These are phyloP conservation scores for Bolboschoenus planiculmis DNA, from an alignment of 176 grass and related monocot genomes.

Conservation along the genomic window DNA sequence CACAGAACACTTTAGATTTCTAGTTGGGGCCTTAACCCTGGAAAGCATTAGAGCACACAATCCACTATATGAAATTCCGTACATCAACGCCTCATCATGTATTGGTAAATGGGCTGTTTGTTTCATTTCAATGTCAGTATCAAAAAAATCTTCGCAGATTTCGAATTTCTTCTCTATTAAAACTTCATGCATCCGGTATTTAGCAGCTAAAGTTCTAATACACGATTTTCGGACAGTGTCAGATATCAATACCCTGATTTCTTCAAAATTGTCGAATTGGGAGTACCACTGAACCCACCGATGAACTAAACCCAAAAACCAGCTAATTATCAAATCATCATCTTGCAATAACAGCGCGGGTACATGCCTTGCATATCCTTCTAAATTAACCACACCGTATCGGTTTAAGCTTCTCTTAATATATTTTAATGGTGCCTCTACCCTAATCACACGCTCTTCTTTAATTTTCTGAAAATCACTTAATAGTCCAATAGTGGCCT, in stretches of 20 bases:
- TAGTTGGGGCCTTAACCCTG: constrained; percentile 61
- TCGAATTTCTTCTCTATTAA: constrained; percentile 90
- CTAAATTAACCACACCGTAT: constrained; percentile 68
- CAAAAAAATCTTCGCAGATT: constrained; percentile 57
- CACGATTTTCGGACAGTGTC: constrained; percentile 80
- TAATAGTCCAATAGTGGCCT: constrained; percentile 42
- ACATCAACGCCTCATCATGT: constrained; percentile 69
- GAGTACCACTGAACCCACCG: constrained; percentile 81
- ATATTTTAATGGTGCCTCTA: constrained; percentile 53
- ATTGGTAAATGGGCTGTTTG: constrained; percentile 35
- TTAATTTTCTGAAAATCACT: constrained; percentile 33
- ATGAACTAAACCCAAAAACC: constrained; percentile 80
- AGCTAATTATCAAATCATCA: constrained; percentile 79
- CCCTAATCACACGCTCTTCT: constrained; percentile 37
- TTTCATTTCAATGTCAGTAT: constrained; percentile 54
- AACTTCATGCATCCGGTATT: constrained; percentile 70
- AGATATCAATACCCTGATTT: constrained; percentile 62
- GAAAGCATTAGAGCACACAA: constrained; percentile 72
- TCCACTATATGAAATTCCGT: constrained; percentile 64
- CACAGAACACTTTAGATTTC: constrained; percentile 66
- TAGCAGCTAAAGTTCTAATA: constrained; percentile 86
- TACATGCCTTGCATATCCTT: constrained; percentile 81
- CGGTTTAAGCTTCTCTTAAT: constrained; percentile 64
- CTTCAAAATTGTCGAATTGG: constrained; percentile 67
- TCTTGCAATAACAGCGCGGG: constrained; percentile 77